These are phyloP conservation scores for Quercus ilex DNA, from an alignment of 306 rosid species.

Conservation along the genomic window DNA sequence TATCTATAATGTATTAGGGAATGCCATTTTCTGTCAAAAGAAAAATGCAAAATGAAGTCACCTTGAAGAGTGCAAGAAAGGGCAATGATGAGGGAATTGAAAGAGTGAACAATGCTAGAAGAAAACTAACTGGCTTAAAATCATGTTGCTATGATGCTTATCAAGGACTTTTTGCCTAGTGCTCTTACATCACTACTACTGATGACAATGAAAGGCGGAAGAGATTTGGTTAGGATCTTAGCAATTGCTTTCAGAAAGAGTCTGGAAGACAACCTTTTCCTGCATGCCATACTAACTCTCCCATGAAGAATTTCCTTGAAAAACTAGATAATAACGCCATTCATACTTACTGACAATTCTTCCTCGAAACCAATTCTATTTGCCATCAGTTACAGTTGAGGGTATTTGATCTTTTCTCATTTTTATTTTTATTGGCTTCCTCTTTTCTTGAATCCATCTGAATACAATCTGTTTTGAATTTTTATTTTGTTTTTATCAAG, in stretches of 20 bases:
- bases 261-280: slow-evolving; percentile 66
- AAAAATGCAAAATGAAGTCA: too few relatives aligned
- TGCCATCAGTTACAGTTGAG: slow-evolving; percentile 82
- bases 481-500: neutral
- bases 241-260: slow-evolving; percentile 80
- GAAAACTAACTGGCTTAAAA: slow-evolving; percentile 42
- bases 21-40: too few relatives aligned
- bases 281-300: slow-evolving; percentile 41
- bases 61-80: too few relatives aligned
- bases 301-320: slow-evolving; percentile 43
- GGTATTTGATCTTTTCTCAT: neutral
- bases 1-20: too few relatives aligned
- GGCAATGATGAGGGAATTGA: too few relatives aligned
- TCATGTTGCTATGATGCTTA: slow-evolving; percentile 75
- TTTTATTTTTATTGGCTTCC: neutral
- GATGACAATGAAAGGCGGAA: slow-evolving; percentile 53
- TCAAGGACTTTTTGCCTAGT: slow-evolving; percentile 58
- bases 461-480: neutral
- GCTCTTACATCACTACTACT: slow-evolving; percentile 58
- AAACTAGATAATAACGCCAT: slow-evolving; percentile 53
- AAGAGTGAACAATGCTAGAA: slow-evolving; percentile 51
- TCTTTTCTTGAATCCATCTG: neutral
- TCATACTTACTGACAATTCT: slow-evolving; percentile 71
- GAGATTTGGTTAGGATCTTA: slow-evolving; percentile 79
- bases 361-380: slow-evolving; percentile 76